A percentile compares a stretch with the other conserved stretches of the same genome.
phyloP scores from a whole-genome alignment of 2,329 filamentous ascomycete species.

The Xylaria sp. region DNA sequence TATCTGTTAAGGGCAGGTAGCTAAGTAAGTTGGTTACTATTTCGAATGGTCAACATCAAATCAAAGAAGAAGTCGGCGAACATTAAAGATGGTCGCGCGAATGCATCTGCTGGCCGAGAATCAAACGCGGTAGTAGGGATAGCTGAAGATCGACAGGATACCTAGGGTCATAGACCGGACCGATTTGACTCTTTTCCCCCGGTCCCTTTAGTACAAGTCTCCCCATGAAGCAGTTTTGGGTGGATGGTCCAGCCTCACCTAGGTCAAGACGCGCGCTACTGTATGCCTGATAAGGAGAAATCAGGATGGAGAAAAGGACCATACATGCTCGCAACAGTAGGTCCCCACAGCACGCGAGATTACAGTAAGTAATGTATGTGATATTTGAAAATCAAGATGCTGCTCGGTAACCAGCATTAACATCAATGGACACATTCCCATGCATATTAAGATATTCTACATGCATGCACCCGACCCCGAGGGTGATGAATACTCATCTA shows the following conservation, averaged over 20 bases:
- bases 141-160: slow-evolving; percentile 3
- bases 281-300: slow-evolving; percentile 8
- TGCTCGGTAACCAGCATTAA: slow-evolving; percentile 10
- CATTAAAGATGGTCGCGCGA: neutral
- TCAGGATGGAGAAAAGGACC: slow-evolving; percentile 14
- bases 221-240: neutral
- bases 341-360: slow-evolving; percentile 25
- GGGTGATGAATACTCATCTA: slow-evolving; percentile 5
- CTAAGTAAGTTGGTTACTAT: neutral
- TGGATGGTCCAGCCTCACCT: slow-evolving; percentile 6
- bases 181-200: neutral
- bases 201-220: neutral
- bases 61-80: slow-evolving; percentile 2
- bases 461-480: neutral
- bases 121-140: neutral
- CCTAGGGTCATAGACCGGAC: slow-evolving; percentile 6
- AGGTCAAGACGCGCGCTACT: slow-evolving; percentile 2
- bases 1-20: neutral
- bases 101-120: neutral
- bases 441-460: neutral
- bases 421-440: neutral
- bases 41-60: neutral
- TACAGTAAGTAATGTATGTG: neutral
- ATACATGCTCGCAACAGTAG: slow-evolving; percentile 7
- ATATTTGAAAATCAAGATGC: neutral